phyloP scores from a whole-genome alignment of 345 rosid species.

The Gossypium stocksii region DNA sequence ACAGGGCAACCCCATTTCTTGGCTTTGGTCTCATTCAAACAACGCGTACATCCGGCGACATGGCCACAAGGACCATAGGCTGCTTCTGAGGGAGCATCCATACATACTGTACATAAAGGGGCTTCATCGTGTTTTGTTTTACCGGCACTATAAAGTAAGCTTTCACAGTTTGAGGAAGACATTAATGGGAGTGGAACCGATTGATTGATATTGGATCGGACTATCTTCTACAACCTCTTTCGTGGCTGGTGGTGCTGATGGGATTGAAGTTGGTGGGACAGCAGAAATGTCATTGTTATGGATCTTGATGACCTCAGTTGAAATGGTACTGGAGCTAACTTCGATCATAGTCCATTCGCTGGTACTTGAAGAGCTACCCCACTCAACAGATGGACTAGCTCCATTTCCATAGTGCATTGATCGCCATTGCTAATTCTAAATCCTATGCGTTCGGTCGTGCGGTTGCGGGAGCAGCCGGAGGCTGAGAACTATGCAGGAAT shows the following conservation, averaged over 20 bases:
- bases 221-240: slow-evolving; percentile 49
- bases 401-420: slow-evolving; percentile 36
- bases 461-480: slow-evolving; percentile 34
- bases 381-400: slow-evolving; percentile 47
- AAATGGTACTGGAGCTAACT: slow-evolving; percentile 18
- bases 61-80: slow-evolving; percentile 96
- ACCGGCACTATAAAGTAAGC: slow-evolving; percentile 18
- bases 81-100: slow-evolving; percentile 88
- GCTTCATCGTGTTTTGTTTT: slow-evolving; percentile 44
- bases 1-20: slow-evolving; percentile 96
- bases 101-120: slow-evolving; percentile 59
- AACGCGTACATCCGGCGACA: slow-evolving; percentile 90
- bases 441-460: slow-evolving; percentile 64
- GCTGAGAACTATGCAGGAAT: slow-evolving; percentile 46
- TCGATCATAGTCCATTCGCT: slow-evolving; percentile 21
- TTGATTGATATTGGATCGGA: slow-evolving; percentile 69
- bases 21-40: slow-evolving; percentile 70
- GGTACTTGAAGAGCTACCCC: slow-evolving; percentile 18
- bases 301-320: slow-evolving; percentile 16
- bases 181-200: slow-evolving; percentile 55
- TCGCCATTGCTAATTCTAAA: slow-evolving; percentile 63
- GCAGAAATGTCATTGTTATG: slow-evolving; percentile 18
- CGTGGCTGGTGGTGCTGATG: slow-evolving; percentile 62
- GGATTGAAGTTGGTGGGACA: slow-evolving; percentile 26
- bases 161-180: slow-evolving; percentile 32